phyloP scores from a whole-genome alignment of 495 filamentous ascomycete genomes.

The Halenospora varia region DNA sequence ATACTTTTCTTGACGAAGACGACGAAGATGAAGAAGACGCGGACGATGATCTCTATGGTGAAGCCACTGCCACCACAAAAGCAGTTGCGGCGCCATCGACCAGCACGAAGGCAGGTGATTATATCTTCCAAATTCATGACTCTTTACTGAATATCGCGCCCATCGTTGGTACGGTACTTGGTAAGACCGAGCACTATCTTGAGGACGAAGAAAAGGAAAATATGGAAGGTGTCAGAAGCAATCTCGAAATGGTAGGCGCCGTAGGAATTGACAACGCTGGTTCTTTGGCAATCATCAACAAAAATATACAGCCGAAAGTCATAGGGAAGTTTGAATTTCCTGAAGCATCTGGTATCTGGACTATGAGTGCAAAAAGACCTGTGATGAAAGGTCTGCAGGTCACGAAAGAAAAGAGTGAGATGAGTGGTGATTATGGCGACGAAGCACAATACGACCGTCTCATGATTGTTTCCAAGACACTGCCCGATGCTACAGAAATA shows the following conservation, averaged over 20 bases:
- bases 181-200: slow-evolving; percentile 40
- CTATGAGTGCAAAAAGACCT: slow-evolving; percentile 55
- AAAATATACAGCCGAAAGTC: slow-evolving; percentile 64
- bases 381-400: slow-evolving; percentile 48
- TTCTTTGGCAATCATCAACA: slow-evolving; percentile 68
- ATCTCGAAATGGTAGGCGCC: slow-evolving; percentile 67
- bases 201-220: slow-evolving; percentile 41
- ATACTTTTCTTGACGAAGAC: slow-evolving; percentile 46
- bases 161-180: slow-evolving; percentile 65
- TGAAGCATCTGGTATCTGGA: slow-evolving; percentile 59
- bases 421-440: slow-evolving; percentile 44
- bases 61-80: slow-evolving; percentile 47
- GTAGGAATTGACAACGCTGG: slow-evolving; percentile 67
- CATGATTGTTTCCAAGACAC: slow-evolving; percentile 63
- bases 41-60: slow-evolving; percentile 64
- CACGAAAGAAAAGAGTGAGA: slow-evolving; percentile 41
- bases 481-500: slow-evolving; percentile 49
- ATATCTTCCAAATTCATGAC: slow-evolving; percentile 75
- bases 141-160: slow-evolving; percentile 71
- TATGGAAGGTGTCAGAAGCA: slow-evolving; percentile 40
- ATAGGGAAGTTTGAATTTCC: slow-evolving; percentile 59
- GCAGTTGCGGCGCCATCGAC: slow-evolving; percentile 22
- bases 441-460: slow-evolving; percentile 61
- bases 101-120: slow-evolving; percentile 49
- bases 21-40: slow-evolving; percentile 51